Percentiles rank a stretch among this genome's conserved stretches.
These are phyloP conservation scores for Capsaspora owczarzaki DNA, from an alignment of 78 protist species.

Conservation along the genomic window DNA sequence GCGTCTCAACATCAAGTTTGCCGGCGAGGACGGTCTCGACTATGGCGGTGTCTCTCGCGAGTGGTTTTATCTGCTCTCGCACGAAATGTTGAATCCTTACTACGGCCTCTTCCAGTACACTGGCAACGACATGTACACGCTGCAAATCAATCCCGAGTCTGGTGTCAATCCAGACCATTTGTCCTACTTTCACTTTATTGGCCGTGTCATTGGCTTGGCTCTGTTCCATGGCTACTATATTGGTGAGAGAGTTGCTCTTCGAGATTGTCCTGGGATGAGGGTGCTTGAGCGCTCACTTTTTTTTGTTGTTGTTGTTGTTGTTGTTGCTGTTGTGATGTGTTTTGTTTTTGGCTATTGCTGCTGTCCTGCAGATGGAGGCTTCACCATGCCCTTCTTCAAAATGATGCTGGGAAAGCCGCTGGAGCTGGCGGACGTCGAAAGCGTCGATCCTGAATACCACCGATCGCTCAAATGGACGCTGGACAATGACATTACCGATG, in stretches of 20 bases:
- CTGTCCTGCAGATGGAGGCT: constrained; percentile 43
- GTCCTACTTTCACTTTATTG: constrained; percentile 53
- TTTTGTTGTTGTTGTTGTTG: no score
- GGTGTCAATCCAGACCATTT: constrained; percentile 65
- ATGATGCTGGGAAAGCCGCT: constrained; percentile 36
- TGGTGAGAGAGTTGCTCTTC: no score
- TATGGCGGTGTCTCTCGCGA: constrained; percentile 65
- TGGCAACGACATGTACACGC: constrained; percentile 29
- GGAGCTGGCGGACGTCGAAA: constrained; percentile 25
- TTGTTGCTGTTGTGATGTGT: not conserved
- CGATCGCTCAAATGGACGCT: constrained; percentile 17
- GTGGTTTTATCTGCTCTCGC: constrained; percentile 48
- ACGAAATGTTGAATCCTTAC: constrained; percentile 51
- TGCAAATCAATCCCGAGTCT: constrained; percentile 45
- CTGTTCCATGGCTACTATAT: constrained; percentile 44
- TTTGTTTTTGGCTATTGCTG: not conserved
- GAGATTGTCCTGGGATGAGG: not conserved
- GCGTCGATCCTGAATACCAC: constrained; percentile 43
- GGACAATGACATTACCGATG: constrained; percentile 32
- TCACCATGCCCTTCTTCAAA: constrained; percentile 50
- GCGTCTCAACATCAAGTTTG: constrained; percentile 45
- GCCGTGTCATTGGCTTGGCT: constrained; percentile 66
- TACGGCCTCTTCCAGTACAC: constrained; percentile 64
- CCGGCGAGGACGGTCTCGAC: constrained; percentile 69
- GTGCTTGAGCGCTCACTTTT: not conserved